A percentile compares a stretch with the other conserved stretches of the same genome.
phyloP scores from a whole-genome alignment of 805 yeast species.

The Starmerella davenportii region DNA sequence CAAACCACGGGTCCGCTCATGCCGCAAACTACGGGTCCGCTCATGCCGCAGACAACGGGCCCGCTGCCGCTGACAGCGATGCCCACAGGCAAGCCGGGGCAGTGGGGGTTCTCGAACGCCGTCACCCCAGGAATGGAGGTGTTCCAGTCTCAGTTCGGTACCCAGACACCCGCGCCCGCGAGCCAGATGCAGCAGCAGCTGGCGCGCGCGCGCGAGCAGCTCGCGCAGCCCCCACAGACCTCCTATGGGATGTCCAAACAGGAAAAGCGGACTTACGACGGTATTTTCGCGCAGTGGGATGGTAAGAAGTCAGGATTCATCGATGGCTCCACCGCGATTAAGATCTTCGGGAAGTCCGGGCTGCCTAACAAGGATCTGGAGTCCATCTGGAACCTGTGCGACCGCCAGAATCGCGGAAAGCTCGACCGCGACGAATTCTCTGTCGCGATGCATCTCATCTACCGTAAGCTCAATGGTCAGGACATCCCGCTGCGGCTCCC shows the following conservation, averaged over 20 bases:
- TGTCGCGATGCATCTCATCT: constrained; percentile 92
- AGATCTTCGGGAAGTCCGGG: constrained; percentile 80
- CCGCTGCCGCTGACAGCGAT: constrained; percentile 22
- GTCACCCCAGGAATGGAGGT: constrained; percentile 55
- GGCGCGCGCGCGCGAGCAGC: constrained; percentile 5
- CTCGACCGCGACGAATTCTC: constrained; percentile 82
- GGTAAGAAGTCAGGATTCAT: constrained; percentile 45
- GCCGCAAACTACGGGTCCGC: constrained; percentile 19
- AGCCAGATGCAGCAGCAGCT: constrained; percentile 13
- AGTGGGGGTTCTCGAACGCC: constrained; percentile 63
- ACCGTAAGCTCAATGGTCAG: constrained; percentile 73
- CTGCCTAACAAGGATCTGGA: constrained; percentile 71
- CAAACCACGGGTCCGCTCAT: constrained; percentile 14
- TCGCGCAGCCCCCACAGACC: constrained; percentile 30
- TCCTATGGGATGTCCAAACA: constrained; percentile 67
- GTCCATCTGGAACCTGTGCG: constrained; percentile 78
- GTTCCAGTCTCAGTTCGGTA: constrained; percentile 50
- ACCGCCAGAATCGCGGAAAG: constrained; percentile 63
- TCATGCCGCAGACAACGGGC: constrained; percentile 25
- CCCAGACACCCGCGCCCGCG: constrained; percentile 23
- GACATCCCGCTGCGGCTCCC: constrained; percentile 73
- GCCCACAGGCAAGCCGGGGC: constrained; percentile 52
- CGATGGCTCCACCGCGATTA: constrained; percentile 66
- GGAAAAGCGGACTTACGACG: constrained; percentile 72
- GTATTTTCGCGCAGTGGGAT: constrained; percentile 81